Percentiles rank a stretch among this genome's conserved stretches.
Evolutionary conservation across 768 basidiomycete genomes (phyloP).

Genomic region (Hortiboletus campestris): DNA sequence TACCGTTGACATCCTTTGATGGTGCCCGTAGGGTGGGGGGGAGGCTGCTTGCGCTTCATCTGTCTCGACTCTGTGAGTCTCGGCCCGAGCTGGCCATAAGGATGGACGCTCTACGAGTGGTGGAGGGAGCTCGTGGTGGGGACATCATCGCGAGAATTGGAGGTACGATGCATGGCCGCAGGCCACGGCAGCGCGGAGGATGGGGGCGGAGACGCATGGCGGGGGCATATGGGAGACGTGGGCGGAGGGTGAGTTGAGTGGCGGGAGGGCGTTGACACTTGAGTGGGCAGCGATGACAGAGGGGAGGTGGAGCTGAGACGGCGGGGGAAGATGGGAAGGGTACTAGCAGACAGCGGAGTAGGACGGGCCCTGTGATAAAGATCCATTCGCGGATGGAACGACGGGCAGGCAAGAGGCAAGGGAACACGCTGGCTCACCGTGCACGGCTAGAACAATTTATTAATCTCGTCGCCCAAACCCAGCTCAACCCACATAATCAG

Average conservation of each 20-base stretch:
- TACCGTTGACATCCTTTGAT: slow-evolving; percentile 54
- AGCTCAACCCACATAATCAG: slow-evolving; percentile 25
- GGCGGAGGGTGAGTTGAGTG: slow-evolving; percentile 33
- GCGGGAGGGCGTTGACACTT: slow-evolving; percentile 40
- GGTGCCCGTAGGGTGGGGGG: slow-evolving; percentile 19
- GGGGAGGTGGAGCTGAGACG: slow-evolving; percentile 40
- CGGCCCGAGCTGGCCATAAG: slow-evolving; percentile 22
- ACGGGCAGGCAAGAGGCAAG: background rate
- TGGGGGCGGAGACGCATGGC: slow-evolving; percentile 27
- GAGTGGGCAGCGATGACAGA: slow-evolving; percentile 36
- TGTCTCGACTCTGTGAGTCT: slow-evolving; percentile 24
- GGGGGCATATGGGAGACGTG: slow-evolving; percentile 26
- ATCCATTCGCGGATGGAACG: slow-evolving; percentile 23
- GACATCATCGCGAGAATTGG: slow-evolving; percentile 43
- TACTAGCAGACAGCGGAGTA: slow-evolving; percentile 30
- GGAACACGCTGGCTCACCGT: slow-evolving; percentile 8
- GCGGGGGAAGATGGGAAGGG: slow-evolving; percentile 43
- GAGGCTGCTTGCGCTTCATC: slow-evolving; percentile 31
- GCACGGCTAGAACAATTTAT: slow-evolving; percentile 27
- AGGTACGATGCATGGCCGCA: slow-evolving; percentile 34
- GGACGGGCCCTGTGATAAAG: slow-evolving; percentile 30
- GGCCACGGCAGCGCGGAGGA: slow-evolving; percentile 26
- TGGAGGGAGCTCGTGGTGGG: slow-evolving; percentile 19
- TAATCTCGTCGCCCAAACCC: slow-evolving; percentile 18
- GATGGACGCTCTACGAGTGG: slow-evolving; percentile 14